phyloP scores from a whole-genome alignment of 495 filamentous ascomycete genomes.

The Neurospora africana region DNA sequence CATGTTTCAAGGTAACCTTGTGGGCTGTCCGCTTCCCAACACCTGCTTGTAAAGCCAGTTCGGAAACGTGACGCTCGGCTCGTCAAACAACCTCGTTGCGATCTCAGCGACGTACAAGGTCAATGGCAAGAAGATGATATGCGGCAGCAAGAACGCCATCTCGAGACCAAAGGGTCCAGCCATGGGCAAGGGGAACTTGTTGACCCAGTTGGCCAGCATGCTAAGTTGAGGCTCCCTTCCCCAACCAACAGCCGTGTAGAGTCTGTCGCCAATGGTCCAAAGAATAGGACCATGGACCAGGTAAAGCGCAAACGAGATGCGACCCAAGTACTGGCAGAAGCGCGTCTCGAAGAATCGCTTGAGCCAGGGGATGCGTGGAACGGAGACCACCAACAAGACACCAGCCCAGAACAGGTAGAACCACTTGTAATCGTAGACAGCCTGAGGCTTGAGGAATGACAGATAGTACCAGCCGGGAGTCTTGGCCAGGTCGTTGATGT shows the following conservation, averaged over 20 bases:
- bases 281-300: slow-evolving; percentile 54
- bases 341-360: slow-evolving; percentile 47
- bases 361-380: slow-evolving; percentile 32
- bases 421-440: slow-evolving; percentile 38
- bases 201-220: slow-evolving; percentile 34
- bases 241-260: slow-evolving; percentile 46
- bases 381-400: slow-evolving; percentile 41
- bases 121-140: slow-evolving; percentile 44
- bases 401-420: slow-evolving; percentile 44
- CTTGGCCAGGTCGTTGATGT: slow-evolving; percentile 23
- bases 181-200: slow-evolving; percentile 35
- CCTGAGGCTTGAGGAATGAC: slow-evolving; percentile 39
- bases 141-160: slow-evolving; percentile 38
- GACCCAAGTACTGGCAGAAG: slow-evolving; percentile 54
- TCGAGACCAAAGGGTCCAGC: slow-evolving; percentile 46
- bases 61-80: slow-evolving; percentile 43
- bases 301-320: slow-evolving; percentile 55
- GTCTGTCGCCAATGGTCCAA: slow-evolving; percentile 28
- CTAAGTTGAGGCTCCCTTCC: slow-evolving; percentile 12
- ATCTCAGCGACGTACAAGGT: slow-evolving; percentile 49
- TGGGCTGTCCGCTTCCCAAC: neutral
- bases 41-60: slow-evolving; percentile 41
- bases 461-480: slow-evolving; percentile 36
- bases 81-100: slow-evolving; percentile 43
- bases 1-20: neutral